Conservation (phyloP, 2,329 filamentous ascomycete species). For the Coniochaeta sp. region DNA sequence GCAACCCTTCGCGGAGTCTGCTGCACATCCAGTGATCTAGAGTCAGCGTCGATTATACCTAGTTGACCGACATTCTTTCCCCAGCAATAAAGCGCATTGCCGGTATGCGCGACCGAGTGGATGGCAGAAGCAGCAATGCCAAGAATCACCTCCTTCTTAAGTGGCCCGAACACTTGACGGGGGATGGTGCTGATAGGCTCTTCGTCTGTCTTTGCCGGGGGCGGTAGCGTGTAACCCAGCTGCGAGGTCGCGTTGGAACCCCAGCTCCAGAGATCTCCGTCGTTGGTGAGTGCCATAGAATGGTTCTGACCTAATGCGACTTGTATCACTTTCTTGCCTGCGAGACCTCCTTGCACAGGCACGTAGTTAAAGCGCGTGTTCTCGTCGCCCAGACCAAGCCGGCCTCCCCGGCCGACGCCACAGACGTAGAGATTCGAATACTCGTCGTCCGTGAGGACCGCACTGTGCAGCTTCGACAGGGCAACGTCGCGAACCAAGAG, state of each 20-base stretch:
- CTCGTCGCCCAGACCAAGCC: slow-evolving; percentile 84
- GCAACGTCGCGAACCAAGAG: slow-evolving; percentile 73
- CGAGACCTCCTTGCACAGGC: slow-evolving; percentile 70
- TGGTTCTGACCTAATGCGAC: slow-evolving; percentile 89
- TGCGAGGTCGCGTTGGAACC: slow-evolving; percentile 82
- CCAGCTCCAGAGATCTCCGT: slow-evolving; percentile 93
- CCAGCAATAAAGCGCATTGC: slow-evolving; percentile 79
- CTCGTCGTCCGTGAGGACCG: slow-evolving; percentile 78
- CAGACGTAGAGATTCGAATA: slow-evolving; percentile 89
- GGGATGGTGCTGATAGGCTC: slow-evolving; percentile 76
- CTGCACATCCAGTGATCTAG: slow-evolving; percentile 82
- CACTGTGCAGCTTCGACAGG: slow-evolving; percentile 88
- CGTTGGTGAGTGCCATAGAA: slow-evolving; percentile 74
- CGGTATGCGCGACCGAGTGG: slow-evolving; percentile 85
- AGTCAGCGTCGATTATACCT: slow-evolving; percentile 90
- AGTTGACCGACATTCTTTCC: slow-evolving; percentile 93
- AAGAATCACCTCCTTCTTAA: slow-evolving; percentile 77
- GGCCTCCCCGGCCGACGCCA: slow-evolving; percentile 83
- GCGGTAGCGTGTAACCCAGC: slow-evolving; percentile 73
- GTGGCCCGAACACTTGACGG: slow-evolving; percentile 80
- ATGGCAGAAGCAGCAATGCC: slow-evolving; percentile 84
- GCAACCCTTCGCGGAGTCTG: slow-evolving; percentile 77
- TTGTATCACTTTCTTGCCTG: slow-evolving; percentile 66
- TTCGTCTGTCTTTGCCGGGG: slow-evolving; percentile 62
- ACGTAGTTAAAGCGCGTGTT: slow-evolving; percentile 81